Evolutionary conservation across 768 basidiomycete genomes (phyloP).

Genomic region (Russula earlei): DNA sequence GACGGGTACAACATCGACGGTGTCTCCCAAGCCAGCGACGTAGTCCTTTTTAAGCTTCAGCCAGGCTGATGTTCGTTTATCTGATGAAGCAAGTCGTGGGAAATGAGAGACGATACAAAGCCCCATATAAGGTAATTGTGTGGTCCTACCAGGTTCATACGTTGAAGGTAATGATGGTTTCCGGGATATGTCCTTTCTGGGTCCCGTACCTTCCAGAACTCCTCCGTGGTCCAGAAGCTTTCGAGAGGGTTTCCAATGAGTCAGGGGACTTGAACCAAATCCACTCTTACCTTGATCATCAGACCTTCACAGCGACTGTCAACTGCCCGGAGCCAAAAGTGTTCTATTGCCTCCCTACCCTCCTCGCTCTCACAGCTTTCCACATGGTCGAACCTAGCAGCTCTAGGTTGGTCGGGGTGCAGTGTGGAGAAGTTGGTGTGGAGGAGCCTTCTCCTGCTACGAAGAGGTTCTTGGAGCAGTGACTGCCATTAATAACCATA

Average conservation of each 20-base stretch:
- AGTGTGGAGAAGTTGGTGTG: slow-evolving; percentile 51
- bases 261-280: not conserved
- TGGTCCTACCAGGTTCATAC: slow-evolving; percentile 59
- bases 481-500: slow-evolving; percentile 34
- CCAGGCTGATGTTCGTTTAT: slow-evolving; percentile 83
- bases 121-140: slow-evolving; percentile 7
- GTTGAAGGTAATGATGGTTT: slow-evolving; percentile 72
- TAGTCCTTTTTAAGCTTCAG: slow-evolving; percentile 92
- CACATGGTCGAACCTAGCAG: slow-evolving; percentile 65
- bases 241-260: not conserved
- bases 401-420: slow-evolving; percentile 32
- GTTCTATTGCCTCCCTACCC: slow-evolving; percentile 53
- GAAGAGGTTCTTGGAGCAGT: slow-evolving; percentile 59
- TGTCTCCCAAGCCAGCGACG: slow-evolving; percentile 68
- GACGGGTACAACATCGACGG: slow-evolving; percentile 60
- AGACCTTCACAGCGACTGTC: slow-evolving; percentile 82
- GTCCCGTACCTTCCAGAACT: slow-evolving; percentile 28
- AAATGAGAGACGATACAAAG: not conserved
- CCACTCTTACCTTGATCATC: slow-evolving; percentile 75
- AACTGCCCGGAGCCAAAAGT: slow-evolving; percentile 69
- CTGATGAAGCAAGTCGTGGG: slow-evolving; percentile 27
- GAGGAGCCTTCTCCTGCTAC: slow-evolving; percentile 57
- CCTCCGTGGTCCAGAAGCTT: slow-evolving; percentile 59
- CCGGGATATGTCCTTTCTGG: slow-evolving; percentile 32
- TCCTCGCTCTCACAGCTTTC: slow-evolving; percentile 57